Base-by-base conservation (phyloP, 148 eudicot genomes). In the Rhododendron simsii region DNA sequence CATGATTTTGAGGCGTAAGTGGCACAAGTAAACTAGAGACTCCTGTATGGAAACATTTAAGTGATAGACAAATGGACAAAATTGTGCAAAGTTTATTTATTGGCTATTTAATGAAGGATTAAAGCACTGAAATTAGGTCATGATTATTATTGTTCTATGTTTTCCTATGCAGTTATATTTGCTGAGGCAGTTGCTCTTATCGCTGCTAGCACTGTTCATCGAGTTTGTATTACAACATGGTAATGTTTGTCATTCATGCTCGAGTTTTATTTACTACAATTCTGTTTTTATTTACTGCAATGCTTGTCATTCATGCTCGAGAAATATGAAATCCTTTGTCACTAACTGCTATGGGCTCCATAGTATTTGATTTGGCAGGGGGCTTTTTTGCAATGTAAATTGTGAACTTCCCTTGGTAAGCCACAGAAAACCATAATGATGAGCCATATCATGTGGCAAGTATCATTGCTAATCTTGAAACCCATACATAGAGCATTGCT, bases 221-320 rank as follows among this genome's bases (percentile, higher is more conserved):
- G 98, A 90, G 98, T 96, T 75, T 94, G 98, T 82, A 91, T 94
- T 88, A 96, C 98, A 75, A 96, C 98, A 81, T 96, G 98, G 98
- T 96, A 96, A 87, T 84, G 73, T 65, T 55, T 14, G 50, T 45
- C 48, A 81, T 28, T 78, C 41, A 28, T 63, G 18, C 26, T 83
- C 41, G 7, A 39, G 21, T 39, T 83, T 6, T 78, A 5, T 8
- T 33, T 39, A 15, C 0, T 78, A 15, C 39, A 50, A 12, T 78
- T 45, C 44, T 65, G 0, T 61, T 9, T 18, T 13, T 7, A 47
- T 47, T 47, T 3, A 16, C 20, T 55, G 16, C 20, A 51, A 51
- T 55, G 57, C 57, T 51, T 51, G 20, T 55, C 59, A 47, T 55
- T 55, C 59, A 55, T 55, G 59, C 59, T 55, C 14, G 6, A 55